Evolutionary conservation across 305 asterid species (phyloP).

Genomic region (Fraxinus platypoda): DNA sequence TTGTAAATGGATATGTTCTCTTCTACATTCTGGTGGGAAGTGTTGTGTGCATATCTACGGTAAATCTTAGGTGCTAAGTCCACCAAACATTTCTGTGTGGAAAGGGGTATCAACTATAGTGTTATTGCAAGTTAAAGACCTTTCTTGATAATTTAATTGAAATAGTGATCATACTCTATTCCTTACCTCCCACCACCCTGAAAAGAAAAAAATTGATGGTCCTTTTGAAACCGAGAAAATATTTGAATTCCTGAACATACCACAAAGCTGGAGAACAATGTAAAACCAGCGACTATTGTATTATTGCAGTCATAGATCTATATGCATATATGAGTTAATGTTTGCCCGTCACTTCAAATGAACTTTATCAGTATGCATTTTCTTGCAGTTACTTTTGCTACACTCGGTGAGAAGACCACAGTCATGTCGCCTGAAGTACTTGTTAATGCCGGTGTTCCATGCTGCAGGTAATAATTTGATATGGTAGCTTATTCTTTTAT

Average conservation of each 20-base stretch:
- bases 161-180: neutral
- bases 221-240: neutral
- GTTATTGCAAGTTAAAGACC: neutral
- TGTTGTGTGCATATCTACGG: neutral
- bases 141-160: neutral
- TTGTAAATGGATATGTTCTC: neutral
- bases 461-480: conserved; percentile 85
- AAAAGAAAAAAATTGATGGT: neutral
- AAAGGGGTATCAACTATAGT: neutral
- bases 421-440: conserved; percentile 99
- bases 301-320: neutral
- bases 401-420: conserved; percentile 99
- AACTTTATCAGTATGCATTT: conserved; percentile 29
- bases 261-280: neutral
- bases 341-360: conserved; percentile 3
- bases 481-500: conserved; percentile 24
- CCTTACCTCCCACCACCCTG: conserved; percentile 4
- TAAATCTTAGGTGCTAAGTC: neutral
- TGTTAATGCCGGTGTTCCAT: conserved; percentile 88
- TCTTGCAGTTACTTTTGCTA: conserved; percentile 91
- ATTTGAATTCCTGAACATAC: neutral
- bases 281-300: neutral
- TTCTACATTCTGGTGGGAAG: neutral
- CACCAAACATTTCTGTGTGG: neutral
- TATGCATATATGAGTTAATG: neutral